Percentiles rank a stretch among this genome's conserved stretches.
Evolutionary conservation across 1,284 basidiomycete species (phyloP).

Genomic region (Hemileia vastatrix): DNA sequence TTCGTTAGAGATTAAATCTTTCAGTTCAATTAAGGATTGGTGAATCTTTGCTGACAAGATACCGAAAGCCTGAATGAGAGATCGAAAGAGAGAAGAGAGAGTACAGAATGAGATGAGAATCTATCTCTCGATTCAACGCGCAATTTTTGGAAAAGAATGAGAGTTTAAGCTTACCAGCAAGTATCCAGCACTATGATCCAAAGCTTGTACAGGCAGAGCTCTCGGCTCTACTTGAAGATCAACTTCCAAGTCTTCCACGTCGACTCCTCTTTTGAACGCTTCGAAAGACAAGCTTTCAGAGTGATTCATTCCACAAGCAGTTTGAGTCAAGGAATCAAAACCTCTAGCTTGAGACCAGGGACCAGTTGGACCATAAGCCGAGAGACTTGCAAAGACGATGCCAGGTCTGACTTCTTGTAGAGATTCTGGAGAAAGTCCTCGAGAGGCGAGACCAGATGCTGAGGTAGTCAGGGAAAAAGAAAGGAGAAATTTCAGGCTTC

Average conservation of each 20-base stretch:
- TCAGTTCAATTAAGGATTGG: too few relatives aligned
- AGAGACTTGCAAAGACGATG: constrained; percentile 54
- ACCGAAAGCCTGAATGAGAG: too few relatives aligned
- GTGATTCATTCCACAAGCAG: constrained; percentile 56
- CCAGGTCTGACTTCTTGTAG: constrained; percentile 50
- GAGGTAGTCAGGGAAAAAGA: too few relatives aligned
- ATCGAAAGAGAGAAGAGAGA: too few relatives aligned
- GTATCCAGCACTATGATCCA: constrained; percentile 58
- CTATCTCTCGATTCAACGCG: too few relatives aligned
- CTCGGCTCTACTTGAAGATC: constrained; percentile 44
- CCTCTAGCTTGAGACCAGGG: constrained; percentile 55
- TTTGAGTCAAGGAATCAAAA: constrained; percentile 61
- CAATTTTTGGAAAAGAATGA: too few relatives aligned
- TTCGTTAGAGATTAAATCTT: too few relatives aligned
- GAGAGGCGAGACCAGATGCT: constrained; percentile 48
- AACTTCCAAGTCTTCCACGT: too few relatives aligned
- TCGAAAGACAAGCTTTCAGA: constrained; percentile 53
- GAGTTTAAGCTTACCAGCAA: constrained; percentile 47
- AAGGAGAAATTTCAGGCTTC: too few relatives aligned
- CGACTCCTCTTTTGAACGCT: constrained; percentile 33
- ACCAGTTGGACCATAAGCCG: constrained; percentile 56
- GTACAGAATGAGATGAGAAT: too few relatives aligned
- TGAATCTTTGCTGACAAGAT: too few relatives aligned
- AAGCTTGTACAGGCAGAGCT: constrained; percentile 55
- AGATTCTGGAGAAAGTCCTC: constrained; percentile 51